A percentile compares a stretch with the other conserved stretches of the same genome.
Evolutionary conservation across 73 alveolate species (phyloP).

Genomic region (Paramecium biaurelia): DNA sequence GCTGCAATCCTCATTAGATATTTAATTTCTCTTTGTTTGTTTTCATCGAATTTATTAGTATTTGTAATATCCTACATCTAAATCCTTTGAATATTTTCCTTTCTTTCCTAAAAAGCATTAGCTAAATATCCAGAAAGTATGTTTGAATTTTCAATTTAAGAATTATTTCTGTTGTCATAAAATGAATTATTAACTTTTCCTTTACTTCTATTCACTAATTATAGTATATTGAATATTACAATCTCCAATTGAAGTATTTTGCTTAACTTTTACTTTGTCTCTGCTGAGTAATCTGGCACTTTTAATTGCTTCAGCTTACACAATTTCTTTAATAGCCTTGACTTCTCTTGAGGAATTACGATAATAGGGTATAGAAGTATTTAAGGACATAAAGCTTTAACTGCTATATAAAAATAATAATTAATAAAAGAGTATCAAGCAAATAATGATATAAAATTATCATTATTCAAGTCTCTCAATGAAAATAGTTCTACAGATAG

Average conservation of each 20-base stretch:
- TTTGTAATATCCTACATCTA: background rate
- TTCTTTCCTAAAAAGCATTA: slow-evolving; percentile 28
- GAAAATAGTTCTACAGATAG: background rate
- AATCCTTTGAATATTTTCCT: background rate
- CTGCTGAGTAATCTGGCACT: slow-evolving; percentile 4
- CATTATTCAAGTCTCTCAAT: background rate
- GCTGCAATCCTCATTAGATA: slow-evolving; percentile 33
- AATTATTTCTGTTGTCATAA: background rate
- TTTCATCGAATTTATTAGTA: background rate
- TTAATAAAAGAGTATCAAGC: background rate
- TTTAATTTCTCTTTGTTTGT: background rate
- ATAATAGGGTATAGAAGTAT: slow-evolving; percentile 25
- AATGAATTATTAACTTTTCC: slow-evolving; percentile 33
- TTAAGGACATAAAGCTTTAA: slow-evolving; percentile 23
- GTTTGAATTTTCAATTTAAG: background rate
- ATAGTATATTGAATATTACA: background rate
- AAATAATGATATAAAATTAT: background rate
- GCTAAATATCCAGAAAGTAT: background rate
- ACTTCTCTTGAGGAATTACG: slow-evolving; percentile 31
- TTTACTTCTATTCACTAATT: slow-evolving; percentile 8
- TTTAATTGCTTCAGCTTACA: slow-evolving; percentile 6
- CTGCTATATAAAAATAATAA: background rate
- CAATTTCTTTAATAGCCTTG: background rate
- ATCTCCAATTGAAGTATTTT: slow-evolving; percentile 38
- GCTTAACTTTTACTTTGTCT: slow-evolving; percentile 29